Conservation (phyloP, 345 rosid species). For the Citrus australasica region DNA sequence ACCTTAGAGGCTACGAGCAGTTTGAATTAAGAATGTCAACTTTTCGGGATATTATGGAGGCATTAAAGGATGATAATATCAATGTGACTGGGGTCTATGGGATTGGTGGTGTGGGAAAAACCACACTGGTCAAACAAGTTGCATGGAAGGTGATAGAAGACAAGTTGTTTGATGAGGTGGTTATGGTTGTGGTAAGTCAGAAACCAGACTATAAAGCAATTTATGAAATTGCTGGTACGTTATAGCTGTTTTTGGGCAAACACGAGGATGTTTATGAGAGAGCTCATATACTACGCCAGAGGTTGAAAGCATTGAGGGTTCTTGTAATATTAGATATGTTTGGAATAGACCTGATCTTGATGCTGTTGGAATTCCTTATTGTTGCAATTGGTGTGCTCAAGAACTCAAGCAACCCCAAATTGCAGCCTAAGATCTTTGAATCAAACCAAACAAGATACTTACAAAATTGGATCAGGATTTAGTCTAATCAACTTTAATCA, state of each 20-base stretch:
- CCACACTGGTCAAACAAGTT: constrained; percentile 11
- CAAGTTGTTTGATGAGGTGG: constrained; percentile 5
- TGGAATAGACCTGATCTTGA: background rate
- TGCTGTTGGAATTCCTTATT: background rate
- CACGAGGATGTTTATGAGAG: background rate
- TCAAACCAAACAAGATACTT: too few relatives aligned
- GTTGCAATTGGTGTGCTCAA: too few relatives aligned
- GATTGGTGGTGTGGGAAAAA: constrained; percentile 6
- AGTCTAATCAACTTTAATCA: too few relatives aligned
- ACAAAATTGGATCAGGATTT: too few relatives aligned
- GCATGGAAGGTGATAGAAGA: background rate
- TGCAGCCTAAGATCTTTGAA: too few relatives aligned
- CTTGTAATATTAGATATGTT: background rate
- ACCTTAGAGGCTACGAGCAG: background rate
- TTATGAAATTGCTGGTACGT: background rate
- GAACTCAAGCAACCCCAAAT: too few relatives aligned
- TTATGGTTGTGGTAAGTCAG: background rate
- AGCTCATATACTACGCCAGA: background rate
- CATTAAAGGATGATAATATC: background rate
- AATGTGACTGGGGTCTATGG: constrained; percentile 7
- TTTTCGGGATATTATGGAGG: background rate
- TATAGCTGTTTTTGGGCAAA: background rate
- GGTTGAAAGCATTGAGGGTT: background rate
- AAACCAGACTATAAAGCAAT: background rate
- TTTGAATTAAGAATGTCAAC: background rate